Evolutionary conservation across 352 stramenopile genomes (phyloP).

Genomic region (Albugo laibachii): DNA sequence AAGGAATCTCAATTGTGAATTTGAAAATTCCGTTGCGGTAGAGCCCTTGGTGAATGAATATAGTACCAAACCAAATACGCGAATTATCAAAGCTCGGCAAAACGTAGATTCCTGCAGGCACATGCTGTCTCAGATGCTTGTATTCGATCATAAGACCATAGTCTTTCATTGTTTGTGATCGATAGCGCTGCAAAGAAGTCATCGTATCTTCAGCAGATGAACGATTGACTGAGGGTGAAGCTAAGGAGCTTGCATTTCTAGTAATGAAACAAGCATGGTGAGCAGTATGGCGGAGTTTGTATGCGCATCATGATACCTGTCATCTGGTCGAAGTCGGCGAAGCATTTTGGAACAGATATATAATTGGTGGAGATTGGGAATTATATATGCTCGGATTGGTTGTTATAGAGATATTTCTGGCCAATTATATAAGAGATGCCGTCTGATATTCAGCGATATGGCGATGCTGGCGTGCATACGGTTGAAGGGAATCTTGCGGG

Average conservation of each 20-base stretch:
- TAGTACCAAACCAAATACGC: slow-evolving; percentile 85
- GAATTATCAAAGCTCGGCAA: slow-evolving; percentile 85
- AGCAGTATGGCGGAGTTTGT: slow-evolving; percentile 1
- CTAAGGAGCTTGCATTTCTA: not conserved
- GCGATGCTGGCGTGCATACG: slow-evolving; percentile 84
- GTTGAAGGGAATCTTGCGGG: slow-evolving; percentile 93
- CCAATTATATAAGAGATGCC: slow-evolving; percentile 1
- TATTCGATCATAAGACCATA: slow-evolving; percentile 97
- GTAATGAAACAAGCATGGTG: not conserved
- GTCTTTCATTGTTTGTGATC: slow-evolving; percentile 80
- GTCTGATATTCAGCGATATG: slow-evolving; percentile 60
- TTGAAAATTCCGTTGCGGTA: slow-evolving; percentile 96
- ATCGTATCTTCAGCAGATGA: slow-evolving; percentile 19
- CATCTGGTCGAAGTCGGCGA: slow-evolving; percentile 38
- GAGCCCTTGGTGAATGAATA: slow-evolving; percentile 89
- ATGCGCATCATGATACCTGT: slow-evolving; percentile 14
- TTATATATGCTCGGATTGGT: no score
- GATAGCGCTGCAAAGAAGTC: slow-evolving; percentile 67
- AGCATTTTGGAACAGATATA: slow-evolving; percentile 17
- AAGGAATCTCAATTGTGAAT: slow-evolving; percentile 80
- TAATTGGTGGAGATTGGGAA: not conserved
- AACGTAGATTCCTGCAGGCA: slow-evolving; percentile 89
- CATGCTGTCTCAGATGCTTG: slow-evolving; percentile 89
- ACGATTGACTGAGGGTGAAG: not conserved
- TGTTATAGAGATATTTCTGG: no score